A percentile compares a stretch with the other conserved stretches of the same genome.
Evolutionary conservation across 2,329 filamentous ascomycete genomes (phyloP).

Genomic region (Sclerotinia nivalis): DNA sequence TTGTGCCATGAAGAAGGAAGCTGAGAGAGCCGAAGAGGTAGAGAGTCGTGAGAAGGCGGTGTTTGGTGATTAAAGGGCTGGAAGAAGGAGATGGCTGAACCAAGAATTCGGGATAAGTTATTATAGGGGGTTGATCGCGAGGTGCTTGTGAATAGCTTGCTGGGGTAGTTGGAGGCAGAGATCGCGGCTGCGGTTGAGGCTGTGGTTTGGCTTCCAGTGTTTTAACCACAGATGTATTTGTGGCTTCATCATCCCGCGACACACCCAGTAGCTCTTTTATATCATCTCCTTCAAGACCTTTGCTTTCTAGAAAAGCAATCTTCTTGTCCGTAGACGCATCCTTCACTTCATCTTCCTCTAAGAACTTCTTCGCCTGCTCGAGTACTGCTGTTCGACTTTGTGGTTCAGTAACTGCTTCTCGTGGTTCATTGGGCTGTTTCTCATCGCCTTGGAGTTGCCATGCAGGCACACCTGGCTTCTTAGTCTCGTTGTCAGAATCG

Average conservation of each 20-base stretch:
- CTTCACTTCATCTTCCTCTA: constrained; percentile 72
- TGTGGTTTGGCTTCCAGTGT: neutral
- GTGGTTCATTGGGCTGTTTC: neutral
- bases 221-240: constrained; percentile 19
- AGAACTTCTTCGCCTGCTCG: constrained; percentile 72
- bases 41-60: constrained; percentile 58
- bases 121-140: constrained; percentile 53
- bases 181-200: neutral
- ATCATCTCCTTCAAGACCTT: constrained; percentile 67
- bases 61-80: constrained; percentile 60
- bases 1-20: constrained; percentile 68
- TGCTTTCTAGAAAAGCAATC: constrained; percentile 72
- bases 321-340: constrained; percentile 71
- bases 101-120: constrained; percentile 72
- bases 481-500: constrained; percentile 33
- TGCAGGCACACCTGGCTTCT: constrained; percentile 32
- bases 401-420: constrained; percentile 21
- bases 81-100: constrained; percentile 56
- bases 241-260: constrained; percentile 36
- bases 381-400: constrained; percentile 44
- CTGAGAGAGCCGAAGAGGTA: constrained; percentile 59
- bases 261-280: constrained; percentile 65
- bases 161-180: constrained; percentile 2
- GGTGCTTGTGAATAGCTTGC: constrained; percentile 47
- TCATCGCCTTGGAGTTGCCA: constrained; percentile 33